A percentile compares a stretch with the other conserved stretches of the same genome.
These are phyloP conservation scores for Laetiporus sulphureus DNA, from an alignment of 1,284 basidiomycete species.

Conservation along the genomic window DNA sequence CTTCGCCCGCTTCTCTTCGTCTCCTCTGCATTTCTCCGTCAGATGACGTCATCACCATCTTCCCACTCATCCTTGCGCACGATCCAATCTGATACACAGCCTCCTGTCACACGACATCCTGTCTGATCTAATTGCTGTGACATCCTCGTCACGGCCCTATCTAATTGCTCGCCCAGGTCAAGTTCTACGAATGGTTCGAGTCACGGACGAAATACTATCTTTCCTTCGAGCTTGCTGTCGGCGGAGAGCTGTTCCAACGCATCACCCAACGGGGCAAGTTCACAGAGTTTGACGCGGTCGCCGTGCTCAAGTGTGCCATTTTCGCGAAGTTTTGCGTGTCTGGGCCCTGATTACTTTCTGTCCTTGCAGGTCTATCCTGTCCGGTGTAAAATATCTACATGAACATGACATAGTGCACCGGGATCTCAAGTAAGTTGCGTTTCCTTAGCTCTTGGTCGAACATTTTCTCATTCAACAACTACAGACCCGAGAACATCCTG, in stretches of 20 bases:
- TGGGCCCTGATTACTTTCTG: too few relatives aligned
- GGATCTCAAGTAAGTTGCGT: constrained; percentile 69
- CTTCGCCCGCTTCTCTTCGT: too few relatives aligned
- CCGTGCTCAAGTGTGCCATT: constrained; percentile 55
- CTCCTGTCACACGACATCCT: too few relatives aligned
- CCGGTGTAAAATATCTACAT: constrained; percentile 79
- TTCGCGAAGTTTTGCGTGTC: too few relatives aligned
- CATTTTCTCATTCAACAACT: constrained; percentile 1
- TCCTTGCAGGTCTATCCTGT: constrained; percentile 57
- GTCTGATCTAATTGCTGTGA: too few relatives aligned
- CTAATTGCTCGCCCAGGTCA: too few relatives aligned
- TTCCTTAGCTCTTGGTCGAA: background rate
- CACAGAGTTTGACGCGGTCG: constrained; percentile 81
- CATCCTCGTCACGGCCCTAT: too few relatives aligned
- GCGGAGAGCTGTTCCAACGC: constrained; percentile 86
- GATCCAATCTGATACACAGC: too few relatives aligned
- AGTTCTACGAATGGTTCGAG: constrained; percentile 92
- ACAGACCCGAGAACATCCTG: constrained; percentile 89
- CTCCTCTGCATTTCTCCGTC: too few relatives aligned
- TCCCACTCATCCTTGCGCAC: too few relatives aligned
- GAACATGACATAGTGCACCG: constrained; percentile 88
- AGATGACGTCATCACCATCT: too few relatives aligned
- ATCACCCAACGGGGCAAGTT: constrained; percentile 82
- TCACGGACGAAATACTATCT: constrained; percentile 88
- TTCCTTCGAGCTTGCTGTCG: constrained; percentile 84